phyloP scores from a whole-genome alignment of 2,329 filamentous ascomycete genomes.

The Eutypella sp. region DNA sequence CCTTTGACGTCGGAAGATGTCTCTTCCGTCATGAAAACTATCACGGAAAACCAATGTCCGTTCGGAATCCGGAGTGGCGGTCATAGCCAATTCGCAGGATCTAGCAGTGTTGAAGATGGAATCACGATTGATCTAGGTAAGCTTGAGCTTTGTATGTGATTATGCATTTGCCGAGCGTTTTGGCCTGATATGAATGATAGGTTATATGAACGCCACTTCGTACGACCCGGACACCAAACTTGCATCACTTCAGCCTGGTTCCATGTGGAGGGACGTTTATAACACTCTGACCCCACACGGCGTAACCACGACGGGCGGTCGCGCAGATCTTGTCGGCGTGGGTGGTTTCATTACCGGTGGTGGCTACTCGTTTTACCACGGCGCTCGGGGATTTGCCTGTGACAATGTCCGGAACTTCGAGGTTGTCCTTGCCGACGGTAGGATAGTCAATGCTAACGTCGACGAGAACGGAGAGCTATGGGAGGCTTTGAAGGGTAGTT shows the following conservation, averaged over 20 bases:
- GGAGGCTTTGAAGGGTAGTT: constrained; percentile 36
- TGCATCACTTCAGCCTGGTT: constrained; percentile 25
- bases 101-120: constrained; percentile 19
- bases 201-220: constrained; percentile 25
- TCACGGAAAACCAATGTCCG: constrained; percentile 20
- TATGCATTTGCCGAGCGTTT: background rate
- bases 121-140: constrained; percentile 21
- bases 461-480: constrained; percentile 32
- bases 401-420: constrained; percentile 35
- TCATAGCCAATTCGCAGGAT: constrained; percentile 19
- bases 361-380: constrained; percentile 23
- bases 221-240: constrained; percentile 23
- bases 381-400: constrained; percentile 32
- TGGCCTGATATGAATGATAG: constrained; percentile 1
- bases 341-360: constrained; percentile 23
- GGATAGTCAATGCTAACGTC: constrained; percentile 32
- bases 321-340: constrained; percentile 22
- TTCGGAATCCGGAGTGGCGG: constrained; percentile 19
- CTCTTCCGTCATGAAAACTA: constrained; percentile 28
- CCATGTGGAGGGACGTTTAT: constrained; percentile 23
- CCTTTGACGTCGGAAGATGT: constrained; percentile 31
- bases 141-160: background rate
- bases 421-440: constrained; percentile 37
- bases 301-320: constrained; percentile 22
- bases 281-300: constrained; percentile 15